phyloP scores from a whole-genome alignment of 257 asterid species.

The Scutellaria minor region DNA sequence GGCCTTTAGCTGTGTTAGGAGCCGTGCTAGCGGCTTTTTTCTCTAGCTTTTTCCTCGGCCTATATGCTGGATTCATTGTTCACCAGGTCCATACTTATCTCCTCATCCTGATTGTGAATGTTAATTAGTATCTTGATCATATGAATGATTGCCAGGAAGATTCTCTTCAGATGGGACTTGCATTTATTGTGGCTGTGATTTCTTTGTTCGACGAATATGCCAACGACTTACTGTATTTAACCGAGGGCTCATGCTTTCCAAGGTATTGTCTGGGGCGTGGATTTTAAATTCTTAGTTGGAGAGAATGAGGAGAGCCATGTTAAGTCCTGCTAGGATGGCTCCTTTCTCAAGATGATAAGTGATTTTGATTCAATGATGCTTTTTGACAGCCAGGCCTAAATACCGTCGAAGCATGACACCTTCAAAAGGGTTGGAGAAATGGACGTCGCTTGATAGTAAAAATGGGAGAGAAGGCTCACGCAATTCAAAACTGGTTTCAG shows the following conservation, averaged over 20 bases:
- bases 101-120: neutral
- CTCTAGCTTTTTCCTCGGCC: slow-evolving; percentile 75
- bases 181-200: slow-evolving; percentile 68
- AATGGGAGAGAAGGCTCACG: slow-evolving; percentile 56
- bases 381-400: slow-evolving; percentile 85
- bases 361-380: slow-evolving; percentile 45
- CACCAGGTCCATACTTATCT: slow-evolving; percentile 54
- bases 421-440: slow-evolving; percentile 46
- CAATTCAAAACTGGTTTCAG: slow-evolving; percentile 56
- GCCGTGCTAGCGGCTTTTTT: slow-evolving; percentile 65
- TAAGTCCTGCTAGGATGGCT: no score
- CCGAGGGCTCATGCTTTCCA: slow-evolving; percentile 89
- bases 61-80: slow-evolving; percentile 77
- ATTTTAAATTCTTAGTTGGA: neutral
- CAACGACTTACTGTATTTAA: slow-evolving; percentile 72
- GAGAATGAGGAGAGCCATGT: neutral
- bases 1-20: slow-evolving; percentile 90
- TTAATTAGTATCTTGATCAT: neutral
- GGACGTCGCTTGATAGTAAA: slow-evolving; percentile 45
- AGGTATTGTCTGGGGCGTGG: slow-evolving; percentile 54
- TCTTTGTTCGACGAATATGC: slow-evolving; percentile 84
- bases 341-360: neutral
- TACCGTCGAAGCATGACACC: slow-evolving; percentile 58
- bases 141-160: slow-evolving; percentile 60
- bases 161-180: slow-evolving; percentile 77